Conservation (phyloP, 768 basidiomycete genomes). For the Macrocybe gigantea region DNA sequence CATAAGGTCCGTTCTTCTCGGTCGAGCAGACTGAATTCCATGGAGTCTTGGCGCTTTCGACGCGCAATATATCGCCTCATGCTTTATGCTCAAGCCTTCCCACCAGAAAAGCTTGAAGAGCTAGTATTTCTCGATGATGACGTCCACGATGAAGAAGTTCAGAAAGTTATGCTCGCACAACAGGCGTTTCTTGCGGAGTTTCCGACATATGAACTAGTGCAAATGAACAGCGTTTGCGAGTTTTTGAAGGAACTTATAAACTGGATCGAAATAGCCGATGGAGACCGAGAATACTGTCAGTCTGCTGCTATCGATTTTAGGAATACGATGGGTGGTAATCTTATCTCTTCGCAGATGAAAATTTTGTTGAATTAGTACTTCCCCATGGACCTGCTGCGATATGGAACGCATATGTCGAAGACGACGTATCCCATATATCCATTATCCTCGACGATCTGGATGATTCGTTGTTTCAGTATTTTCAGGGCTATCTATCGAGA, state of each 20-base stretch:
- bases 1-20: constrained; percentile 15
- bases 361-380: background rate
- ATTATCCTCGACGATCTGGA: background rate
- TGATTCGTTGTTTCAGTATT: background rate
- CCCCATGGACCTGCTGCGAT: background rate
- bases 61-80: constrained; percentile 15
- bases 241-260: constrained; percentile 4
- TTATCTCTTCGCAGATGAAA: background rate
- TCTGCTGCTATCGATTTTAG: background rate
- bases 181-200: constrained; percentile 5
- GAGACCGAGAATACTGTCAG: background rate
- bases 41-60: constrained; percentile 18
- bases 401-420: background rate
- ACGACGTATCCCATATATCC: background rate
- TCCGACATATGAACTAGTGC: constrained; percentile 8
- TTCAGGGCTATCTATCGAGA: background rate
- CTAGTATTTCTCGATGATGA: background rate
- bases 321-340: background rate
- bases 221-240: constrained; percentile 6
- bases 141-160: constrained; percentile 1
- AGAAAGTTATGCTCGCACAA: background rate
- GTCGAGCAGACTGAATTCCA: constrained; percentile 11
- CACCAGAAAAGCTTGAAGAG: background rate
- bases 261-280: background rate
- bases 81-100: constrained; percentile 9